These are phyloP conservation scores for Candida rishiriensis DNA, from an alignment of 805 yeast genomes.

Conservation along the genomic window DNA sequence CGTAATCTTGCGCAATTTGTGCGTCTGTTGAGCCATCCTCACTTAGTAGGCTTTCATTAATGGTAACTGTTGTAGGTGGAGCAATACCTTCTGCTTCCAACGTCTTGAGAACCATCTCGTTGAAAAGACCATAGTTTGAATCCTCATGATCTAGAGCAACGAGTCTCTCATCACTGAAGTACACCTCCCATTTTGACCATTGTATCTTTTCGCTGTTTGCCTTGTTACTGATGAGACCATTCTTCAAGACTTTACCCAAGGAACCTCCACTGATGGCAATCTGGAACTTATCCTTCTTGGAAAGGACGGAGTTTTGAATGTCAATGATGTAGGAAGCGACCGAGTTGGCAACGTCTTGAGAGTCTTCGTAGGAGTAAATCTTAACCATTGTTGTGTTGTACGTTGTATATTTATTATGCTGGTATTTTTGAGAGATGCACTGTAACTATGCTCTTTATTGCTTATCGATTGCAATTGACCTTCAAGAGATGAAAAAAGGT, in stretches of 20 bases:
- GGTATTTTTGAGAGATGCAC: no score
- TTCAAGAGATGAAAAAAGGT: no score
- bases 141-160: slow-evolving; percentile 80
- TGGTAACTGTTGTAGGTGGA: slow-evolving; percentile 59
- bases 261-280: slow-evolving; percentile 93
- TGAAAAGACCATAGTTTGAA: slow-evolving; percentile 80
- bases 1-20: slow-evolving; percentile 62
- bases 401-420: not conserved
- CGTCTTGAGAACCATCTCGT: slow-evolving; percentile 52
- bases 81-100: slow-evolving; percentile 37
- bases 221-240: slow-evolving; percentile 60
- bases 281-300: slow-evolving; percentile 43
- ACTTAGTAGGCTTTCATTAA: slow-evolving; percentile 57
- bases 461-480: no score
- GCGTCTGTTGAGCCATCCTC: slow-evolving; percentile 48
- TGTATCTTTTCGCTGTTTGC: slow-evolving; percentile 40
- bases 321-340: slow-evolving; percentile 61
- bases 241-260: slow-evolving; percentile 64
- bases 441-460: no score
- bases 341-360: slow-evolving; percentile 56
- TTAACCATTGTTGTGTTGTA: slow-evolving; percentile 16
- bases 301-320: slow-evolving; percentile 58
- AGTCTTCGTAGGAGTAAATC: slow-evolving; percentile 48
- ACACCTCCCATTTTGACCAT: slow-evolving; percentile 78
- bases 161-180: slow-evolving; percentile 86